These are phyloP conservation scores for Lactarius sanguifluus DNA, from an alignment of 768 basidiomycete species.

Conservation along the genomic window DNA sequence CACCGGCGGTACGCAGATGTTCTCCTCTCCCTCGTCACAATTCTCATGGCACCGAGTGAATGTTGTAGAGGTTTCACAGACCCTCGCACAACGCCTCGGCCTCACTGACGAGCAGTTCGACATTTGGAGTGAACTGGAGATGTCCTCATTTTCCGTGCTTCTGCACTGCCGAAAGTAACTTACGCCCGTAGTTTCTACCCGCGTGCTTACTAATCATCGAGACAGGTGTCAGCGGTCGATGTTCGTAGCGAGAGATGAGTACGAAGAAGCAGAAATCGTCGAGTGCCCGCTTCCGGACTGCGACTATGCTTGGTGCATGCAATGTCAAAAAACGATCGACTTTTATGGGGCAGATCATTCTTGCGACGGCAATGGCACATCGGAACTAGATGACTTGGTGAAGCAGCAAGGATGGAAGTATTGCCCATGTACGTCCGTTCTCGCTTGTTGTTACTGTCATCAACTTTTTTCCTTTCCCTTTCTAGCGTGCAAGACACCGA, in stretches of 20 bases:
- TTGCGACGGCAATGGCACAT: conserved; percentile 39
- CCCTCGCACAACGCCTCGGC: conserved; percentile 46
- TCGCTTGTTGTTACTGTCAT: no score
- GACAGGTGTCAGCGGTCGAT: conserved; percentile 30
- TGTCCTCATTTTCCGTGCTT: conserved; percentile 44
- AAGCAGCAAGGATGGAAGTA: conserved; percentile 36
- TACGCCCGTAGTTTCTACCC: conserved; percentile 31
- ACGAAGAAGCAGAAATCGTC: conserved; percentile 30
- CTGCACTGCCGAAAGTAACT: conserved; percentile 48
- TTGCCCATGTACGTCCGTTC: conserved; percentile 34
- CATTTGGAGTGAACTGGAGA: conserved; percentile 48
- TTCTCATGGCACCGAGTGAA: background rate
- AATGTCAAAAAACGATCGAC: conserved; percentile 34
- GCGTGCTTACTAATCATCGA: background rate
- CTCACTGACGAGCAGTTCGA: conserved; percentile 44
- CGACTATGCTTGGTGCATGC: conserved; percentile 36
- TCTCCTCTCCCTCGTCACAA: background rate
- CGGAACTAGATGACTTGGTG: conserved; percentile 37
- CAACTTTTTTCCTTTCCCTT: background rate
- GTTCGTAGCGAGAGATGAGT: conserved; percentile 36
- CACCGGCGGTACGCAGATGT: conserved; percentile 37
- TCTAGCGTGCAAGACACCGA: conserved; percentile 49
- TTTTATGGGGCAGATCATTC: conserved; percentile 31
- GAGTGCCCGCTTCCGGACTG: conserved; percentile 36
- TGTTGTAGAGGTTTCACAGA: conserved; percentile 41